Conservation (phyloP, 495 filamentous ascomycete species). For the Talaromyces stipitatus region DNA sequence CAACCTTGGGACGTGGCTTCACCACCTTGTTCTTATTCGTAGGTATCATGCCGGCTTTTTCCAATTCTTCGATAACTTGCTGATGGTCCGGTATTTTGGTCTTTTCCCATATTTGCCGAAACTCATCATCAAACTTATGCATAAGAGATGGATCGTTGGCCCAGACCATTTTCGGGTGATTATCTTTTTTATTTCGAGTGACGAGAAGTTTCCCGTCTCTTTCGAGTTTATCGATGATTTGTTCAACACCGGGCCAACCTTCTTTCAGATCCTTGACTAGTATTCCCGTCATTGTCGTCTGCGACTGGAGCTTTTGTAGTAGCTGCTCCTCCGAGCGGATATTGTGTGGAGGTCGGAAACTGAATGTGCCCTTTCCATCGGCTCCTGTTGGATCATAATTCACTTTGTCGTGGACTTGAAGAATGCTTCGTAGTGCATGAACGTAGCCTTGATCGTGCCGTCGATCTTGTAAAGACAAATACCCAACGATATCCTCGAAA, state of each 20-base stretch:
- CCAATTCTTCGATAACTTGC: conserved; percentile 66
- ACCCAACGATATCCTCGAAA: conserved; percentile 64
- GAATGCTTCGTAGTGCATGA: conserved; percentile 34
- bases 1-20: conserved; percentile 46
- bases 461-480: conserved; percentile 58
- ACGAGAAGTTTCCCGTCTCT: conserved; percentile 70
- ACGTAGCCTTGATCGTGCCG: conserved; percentile 38
- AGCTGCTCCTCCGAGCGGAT: conserved; percentile 69
- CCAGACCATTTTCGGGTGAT: conserved; percentile 79
- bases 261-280: conserved; percentile 84
- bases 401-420: conserved; percentile 56
- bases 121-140: conserved; percentile 72
- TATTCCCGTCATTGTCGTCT: conserved; percentile 73
- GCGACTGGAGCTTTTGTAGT: conserved; percentile 68
- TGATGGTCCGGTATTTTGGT: conserved; percentile 68
- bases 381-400: conserved; percentile 55
- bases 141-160: conserved; percentile 71
- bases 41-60: conserved; percentile 66
- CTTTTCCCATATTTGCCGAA: conserved; percentile 73
- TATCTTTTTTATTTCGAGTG: conserved; percentile 87
- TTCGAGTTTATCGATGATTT: conserved; percentile 72
- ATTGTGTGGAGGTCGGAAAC: conserved; percentile 69
- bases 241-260: conserved; percentile 80
- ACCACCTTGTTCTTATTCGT: conserved; percentile 66
- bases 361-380: conserved; percentile 59